These are phyloP conservation scores for Coemansia erecta DNA, from an alignment of 192 early-diverging fungal species.

Conservation along the genomic window DNA sequence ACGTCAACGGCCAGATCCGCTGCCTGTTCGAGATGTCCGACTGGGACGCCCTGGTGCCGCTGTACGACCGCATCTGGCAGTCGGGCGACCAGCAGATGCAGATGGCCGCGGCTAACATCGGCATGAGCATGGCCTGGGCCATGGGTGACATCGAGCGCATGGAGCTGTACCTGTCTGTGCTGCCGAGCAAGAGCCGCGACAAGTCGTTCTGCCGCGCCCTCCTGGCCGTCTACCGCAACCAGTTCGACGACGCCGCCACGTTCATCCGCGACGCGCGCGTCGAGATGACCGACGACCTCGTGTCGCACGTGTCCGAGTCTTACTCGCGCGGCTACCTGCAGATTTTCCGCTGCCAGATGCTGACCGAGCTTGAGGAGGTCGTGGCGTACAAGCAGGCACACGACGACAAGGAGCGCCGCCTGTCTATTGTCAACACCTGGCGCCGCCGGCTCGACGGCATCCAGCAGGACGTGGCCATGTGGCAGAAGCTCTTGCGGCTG, in stretches of 20 bases:
- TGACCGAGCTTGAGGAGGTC: constrained; percentile 96
- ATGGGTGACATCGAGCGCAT: constrained; percentile 86
- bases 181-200: constrained; percentile 67
- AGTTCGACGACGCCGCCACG: constrained; percentile 67
- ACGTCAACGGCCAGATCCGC: constrained; percentile 82
- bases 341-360: constrained; percentile 94
- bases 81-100: constrained; percentile 61
- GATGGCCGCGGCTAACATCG: constrained; percentile 78
- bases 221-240: constrained; percentile 75
- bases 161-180: constrained; percentile 83
- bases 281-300: constrained; percentile 83
- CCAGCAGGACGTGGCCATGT: constrained; percentile 92
- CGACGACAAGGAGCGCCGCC: constrained; percentile 75
- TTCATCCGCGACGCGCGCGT: constrained; percentile 83
- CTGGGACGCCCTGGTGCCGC: constrained; percentile 77
- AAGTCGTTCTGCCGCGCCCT: constrained; percentile 88
- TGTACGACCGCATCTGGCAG: constrained; percentile 79
- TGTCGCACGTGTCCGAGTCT: constrained; percentile 86
- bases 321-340: constrained; percentile 88
- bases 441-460: constrained; percentile 77
- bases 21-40: constrained; percentile 92
- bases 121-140: constrained; percentile 93
- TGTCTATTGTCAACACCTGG: constrained; percentile 84
- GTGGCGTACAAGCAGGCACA: constrained; percentile 82
- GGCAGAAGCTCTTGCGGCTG: constrained; percentile 89